Percentiles rank a stretch among this genome's conserved stretches.
phyloP scores from a whole-genome alignment of 108 stramenopile species.

The Cylindrotheca fusiformis region DNA sequence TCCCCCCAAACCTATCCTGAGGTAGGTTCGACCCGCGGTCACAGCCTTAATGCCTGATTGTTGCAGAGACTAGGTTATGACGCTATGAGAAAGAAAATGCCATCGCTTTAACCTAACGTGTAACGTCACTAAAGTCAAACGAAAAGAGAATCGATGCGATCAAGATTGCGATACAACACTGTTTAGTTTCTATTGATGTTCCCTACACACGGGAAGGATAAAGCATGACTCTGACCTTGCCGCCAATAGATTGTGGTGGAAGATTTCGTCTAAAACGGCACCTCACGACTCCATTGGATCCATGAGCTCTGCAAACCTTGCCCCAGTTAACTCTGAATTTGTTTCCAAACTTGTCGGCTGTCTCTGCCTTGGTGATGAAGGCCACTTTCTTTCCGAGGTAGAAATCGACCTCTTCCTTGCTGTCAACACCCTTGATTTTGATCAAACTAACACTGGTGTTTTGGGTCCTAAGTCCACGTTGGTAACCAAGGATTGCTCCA shows the following conservation, averaged over 20 bases:
- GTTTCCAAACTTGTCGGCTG: conserved; percentile 73
- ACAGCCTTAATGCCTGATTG: no score
- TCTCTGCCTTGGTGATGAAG: conserved; percentile 95
- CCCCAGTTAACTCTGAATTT: conserved; percentile 99
- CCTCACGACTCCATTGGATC: conserved; percentile 96
- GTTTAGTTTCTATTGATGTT: background rate
- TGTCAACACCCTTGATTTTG: conserved; percentile 96
- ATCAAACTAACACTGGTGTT: conserved; percentile 96
- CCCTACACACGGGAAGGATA: conserved; percentile 71
- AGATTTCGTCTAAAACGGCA: conserved; percentile 97
- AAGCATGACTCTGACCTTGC: conserved; percentile 88
- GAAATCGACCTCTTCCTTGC: conserved; percentile 90
- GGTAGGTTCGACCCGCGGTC: no score
- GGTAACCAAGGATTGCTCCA: conserved; percentile 97
- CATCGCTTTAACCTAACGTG: no score
- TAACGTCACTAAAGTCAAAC: no score
- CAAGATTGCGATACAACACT: no score
- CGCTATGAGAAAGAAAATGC: no score
- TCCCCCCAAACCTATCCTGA: no score
- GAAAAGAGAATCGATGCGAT: no score
- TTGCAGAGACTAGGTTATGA: no score
- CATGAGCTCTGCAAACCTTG: conserved; percentile 94
- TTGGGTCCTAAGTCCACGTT: conserved; percentile 96
- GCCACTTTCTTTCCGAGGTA: conserved; percentile 99
- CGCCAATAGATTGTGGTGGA: conserved; percentile 91